phyloP scores from a whole-genome alignment of 768 basidiomycete species.

The Russula emetica region DNA sequence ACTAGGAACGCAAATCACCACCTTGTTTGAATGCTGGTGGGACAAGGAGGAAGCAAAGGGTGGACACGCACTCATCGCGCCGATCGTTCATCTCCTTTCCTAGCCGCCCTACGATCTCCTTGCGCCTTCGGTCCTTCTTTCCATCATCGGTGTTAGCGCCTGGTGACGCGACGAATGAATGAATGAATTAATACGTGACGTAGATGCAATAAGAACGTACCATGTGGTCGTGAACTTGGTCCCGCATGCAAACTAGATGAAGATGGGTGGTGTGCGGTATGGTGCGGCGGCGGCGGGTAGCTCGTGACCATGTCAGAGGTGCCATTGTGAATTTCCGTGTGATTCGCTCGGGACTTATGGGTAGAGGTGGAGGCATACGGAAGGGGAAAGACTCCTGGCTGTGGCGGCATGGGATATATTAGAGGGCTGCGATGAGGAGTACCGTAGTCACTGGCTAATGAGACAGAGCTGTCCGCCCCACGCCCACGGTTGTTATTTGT shows the following conservation, averaged over 20 bases:
- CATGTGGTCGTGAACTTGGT: slow-evolving; percentile 16
- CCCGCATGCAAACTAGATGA: slow-evolving; percentile 40
- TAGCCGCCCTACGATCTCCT: slow-evolving; percentile 63
- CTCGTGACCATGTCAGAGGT: slow-evolving; percentile 34
- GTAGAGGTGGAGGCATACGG: slow-evolving; percentile 51
- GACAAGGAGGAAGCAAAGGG: slow-evolving; percentile 10
- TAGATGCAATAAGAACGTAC: slow-evolving; percentile 4
- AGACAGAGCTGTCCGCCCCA: neutral
- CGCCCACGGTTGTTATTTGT: neutral
- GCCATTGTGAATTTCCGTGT: slow-evolving; percentile 30
- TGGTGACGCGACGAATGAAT: slow-evolving; percentile 12
- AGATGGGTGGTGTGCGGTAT: slow-evolving; percentile 41
- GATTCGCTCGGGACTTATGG: slow-evolving; percentile 39
- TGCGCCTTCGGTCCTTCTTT: slow-evolving; percentile 63
- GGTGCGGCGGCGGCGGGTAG: slow-evolving; percentile 41
- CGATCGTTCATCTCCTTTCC: slow-evolving; percentile 72
- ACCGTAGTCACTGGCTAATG: neutral
- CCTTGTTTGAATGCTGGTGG: slow-evolving; percentile 15
- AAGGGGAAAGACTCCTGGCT: slow-evolving; percentile 63
- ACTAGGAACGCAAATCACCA: slow-evolving; percentile 35
- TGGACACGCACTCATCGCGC: slow-evolving; percentile 60
- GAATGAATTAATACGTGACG: slow-evolving; percentile 5
- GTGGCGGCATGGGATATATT: slow-evolving; percentile 52
- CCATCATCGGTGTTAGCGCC: slow-evolving; percentile 38
- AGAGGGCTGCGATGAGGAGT: neutral